Evolutionary conservation across 257 asterid genomes (phyloP), one percentile per base, ranked within the genome.

Genomic region (Solanum clarkiae): DNA sequence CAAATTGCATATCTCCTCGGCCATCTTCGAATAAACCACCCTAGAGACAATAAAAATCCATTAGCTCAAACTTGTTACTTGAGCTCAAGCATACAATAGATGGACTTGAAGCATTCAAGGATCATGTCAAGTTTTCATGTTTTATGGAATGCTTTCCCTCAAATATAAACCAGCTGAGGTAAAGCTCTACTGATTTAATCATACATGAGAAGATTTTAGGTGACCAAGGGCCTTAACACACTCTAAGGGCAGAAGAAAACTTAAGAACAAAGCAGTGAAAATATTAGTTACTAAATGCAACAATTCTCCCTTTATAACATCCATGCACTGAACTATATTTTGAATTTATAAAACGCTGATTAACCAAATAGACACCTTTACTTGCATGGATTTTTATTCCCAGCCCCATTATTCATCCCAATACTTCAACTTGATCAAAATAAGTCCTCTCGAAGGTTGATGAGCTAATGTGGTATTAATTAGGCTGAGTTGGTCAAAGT

Each of bases 11-110:
- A 97, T 89, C 89, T 93, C 98, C 88, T 95, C 98, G 1, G 98
- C 97, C 99, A 97, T 97, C 93, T 92, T 97, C 45, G 98, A 92
- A 91, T 80, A 96, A 84, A 92, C 98, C 49, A 88, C 98, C 90
- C 99, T 94, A 95, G 83, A 77, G 45, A 53, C 82, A 9, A 77
- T 53, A 77, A 85, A 81, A 62, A 84, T 66, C 49, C 69, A 86
- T 82, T 36, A 29, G 10, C 10, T n/a, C 70, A 77, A 49, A 56
- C 59, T 51, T 16, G 49, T 26, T 26, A 26, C 49, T 77, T 15
- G 26, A 26, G 26, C 65, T 77, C 63, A 15, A 16, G 62, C 26
- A 5, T 5, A 77, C 24, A 77, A 32, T 16, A 9, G 9, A 51
- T 26, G 82, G 45, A 51, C 47, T 77, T 15, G 2, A 51, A 51